Conservation (phyloP, 1,139 yeast species). For the Saccharomyces pastorianus region DNA sequence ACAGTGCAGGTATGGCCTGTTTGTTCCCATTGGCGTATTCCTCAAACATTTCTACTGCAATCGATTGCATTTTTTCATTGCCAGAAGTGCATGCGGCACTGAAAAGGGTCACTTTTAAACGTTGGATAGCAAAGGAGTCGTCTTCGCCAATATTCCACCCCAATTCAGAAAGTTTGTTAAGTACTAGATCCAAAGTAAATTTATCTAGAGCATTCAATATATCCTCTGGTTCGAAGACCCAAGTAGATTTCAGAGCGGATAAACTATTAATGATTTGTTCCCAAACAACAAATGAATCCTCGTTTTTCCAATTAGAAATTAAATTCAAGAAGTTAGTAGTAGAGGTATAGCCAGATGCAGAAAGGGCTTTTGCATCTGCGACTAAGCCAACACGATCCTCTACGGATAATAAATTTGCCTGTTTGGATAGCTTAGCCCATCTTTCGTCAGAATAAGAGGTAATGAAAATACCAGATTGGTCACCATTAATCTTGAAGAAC, state of each 20-base stretch:
- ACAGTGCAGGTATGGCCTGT: conserved; percentile 71
- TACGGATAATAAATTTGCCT: conserved; percentile 66
- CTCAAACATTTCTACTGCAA: conserved; percentile 50
- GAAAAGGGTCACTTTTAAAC: conserved; percentile 68
- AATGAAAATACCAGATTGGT: conserved; percentile 77
- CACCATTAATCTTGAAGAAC: conserved; percentile 72
- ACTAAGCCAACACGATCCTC: conserved; percentile 83
- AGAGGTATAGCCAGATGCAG: conserved; percentile 64
- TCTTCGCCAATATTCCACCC: conserved; percentile 62
- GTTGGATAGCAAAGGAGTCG: conserved; percentile 66
- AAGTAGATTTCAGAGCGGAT: conserved; percentile 52
- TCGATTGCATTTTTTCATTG: conserved; percentile 46
- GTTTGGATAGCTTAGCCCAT: conserved; percentile 64
- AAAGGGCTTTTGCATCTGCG: conserved; percentile 70
- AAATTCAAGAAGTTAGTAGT: conserved; percentile 59
- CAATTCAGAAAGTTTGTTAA: conserved; percentile 46
- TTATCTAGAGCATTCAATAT: conserved; percentile 49
- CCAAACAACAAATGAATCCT: conserved; percentile 72
- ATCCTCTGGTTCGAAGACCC: conserved; percentile 58
- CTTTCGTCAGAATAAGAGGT: conserved; percentile 70
- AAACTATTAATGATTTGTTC: conserved; percentile 53
- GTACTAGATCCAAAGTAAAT: conserved; percentile 54
- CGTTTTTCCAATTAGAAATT: conserved; percentile 60
- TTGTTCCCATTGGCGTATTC: conserved; percentile 54
- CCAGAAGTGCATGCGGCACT: conserved; percentile 57